These are phyloP conservation scores for Epichloe elymi DNA, from an alignment of 2,329 filamentous ascomycete species.

Conservation along the genomic window DNA sequence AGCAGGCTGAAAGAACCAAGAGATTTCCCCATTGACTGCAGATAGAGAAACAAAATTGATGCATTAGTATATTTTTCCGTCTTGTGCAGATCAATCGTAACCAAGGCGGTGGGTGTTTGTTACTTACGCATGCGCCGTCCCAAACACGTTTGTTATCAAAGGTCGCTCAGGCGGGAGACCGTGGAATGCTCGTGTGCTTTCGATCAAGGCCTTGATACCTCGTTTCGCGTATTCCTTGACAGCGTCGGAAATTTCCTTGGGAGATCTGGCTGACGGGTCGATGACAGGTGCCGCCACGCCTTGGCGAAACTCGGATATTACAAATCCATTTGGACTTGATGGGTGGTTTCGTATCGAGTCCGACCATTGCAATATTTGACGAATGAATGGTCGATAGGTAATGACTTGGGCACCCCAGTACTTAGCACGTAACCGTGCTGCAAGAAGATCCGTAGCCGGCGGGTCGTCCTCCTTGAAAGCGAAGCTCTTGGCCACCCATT, in stretches of 20 bases:
- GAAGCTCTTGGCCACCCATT: constrained; percentile 37
- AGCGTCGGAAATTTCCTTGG: constrained; percentile 28
- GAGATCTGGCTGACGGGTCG: constrained; percentile 21
- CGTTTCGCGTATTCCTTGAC: constrained; percentile 42
- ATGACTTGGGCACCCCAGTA: constrained; percentile 90
- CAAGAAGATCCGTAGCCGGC: constrained; percentile 63
- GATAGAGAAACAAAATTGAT: no score
- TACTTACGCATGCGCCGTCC: constrained; percentile 88
- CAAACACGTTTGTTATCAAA: constrained; percentile 91
- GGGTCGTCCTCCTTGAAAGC: constrained; percentile 52
- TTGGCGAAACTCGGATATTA: constrained; percentile 22
- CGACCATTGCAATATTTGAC: constrained; percentile 40
- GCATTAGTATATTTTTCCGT: not conserved
- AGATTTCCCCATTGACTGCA: constrained; percentile 91
- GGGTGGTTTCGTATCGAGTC: constrained; percentile 23
- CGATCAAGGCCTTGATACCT: constrained; percentile 62
- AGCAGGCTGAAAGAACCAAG: constrained; percentile 75
- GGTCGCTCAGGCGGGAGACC: constrained; percentile 49
- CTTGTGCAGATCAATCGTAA: not conserved
- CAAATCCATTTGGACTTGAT: constrained; percentile 19
- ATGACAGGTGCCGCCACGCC: constrained; percentile 25
- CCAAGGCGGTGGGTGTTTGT: not conserved
- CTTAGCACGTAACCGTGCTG: constrained; percentile 77
- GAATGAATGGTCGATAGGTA: constrained; percentile 66
- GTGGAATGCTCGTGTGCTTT: constrained; percentile 75